phyloP scores from a whole-genome alignment of 331 rosid species.

The Quercus phellos region DNA sequence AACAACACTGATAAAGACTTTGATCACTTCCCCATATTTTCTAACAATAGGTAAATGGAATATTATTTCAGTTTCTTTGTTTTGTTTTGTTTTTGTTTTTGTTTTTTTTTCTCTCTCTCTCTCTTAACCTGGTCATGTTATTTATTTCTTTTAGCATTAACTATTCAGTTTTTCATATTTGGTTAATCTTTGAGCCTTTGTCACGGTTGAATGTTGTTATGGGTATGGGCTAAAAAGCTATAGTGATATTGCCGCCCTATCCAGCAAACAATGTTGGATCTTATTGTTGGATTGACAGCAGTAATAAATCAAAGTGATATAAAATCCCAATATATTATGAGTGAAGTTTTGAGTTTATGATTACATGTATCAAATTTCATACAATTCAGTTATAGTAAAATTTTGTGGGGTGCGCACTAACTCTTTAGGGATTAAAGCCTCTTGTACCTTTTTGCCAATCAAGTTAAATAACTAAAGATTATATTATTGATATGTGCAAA shows the following conservation, averaged over 20 bases:
- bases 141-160: background rate
- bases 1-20: background rate
- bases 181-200: background rate
- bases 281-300: background rate
- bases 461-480: background rate
- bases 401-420: background rate
- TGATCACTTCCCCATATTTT: background rate
- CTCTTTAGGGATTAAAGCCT: background rate
- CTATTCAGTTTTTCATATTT: background rate
- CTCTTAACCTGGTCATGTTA: background rate
- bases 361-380: too few species aligned
- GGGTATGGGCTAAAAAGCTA: background rate
- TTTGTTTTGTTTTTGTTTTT: background rate
- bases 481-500: background rate
- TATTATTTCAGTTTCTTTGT: background rate
- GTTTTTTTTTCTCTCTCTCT: too few species aligned
- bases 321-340: background rate
- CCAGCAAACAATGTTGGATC: background rate
- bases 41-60: too few species aligned
- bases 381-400: background rate
- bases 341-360: background rate
- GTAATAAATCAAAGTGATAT: background rate
- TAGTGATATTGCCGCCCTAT: background rate
- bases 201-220: background rate
- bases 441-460: background rate